A percentile compares a stretch with the other conserved stretches of the same genome.
Conservation (phyloP, 202 grass and related monocot species). For the Musa balbisiana region DNA sequence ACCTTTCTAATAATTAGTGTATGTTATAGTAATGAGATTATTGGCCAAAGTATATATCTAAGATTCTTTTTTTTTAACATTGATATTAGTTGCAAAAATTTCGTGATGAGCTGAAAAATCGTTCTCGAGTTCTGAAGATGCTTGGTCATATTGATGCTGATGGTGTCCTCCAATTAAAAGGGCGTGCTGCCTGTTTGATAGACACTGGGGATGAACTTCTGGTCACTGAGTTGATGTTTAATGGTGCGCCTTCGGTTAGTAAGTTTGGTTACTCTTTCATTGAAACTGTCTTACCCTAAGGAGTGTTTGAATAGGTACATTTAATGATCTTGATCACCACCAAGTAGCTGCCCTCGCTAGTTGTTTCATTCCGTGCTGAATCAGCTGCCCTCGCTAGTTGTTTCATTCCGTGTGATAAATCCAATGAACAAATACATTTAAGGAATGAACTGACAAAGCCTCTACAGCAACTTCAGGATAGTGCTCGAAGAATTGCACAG, state of each 20-base stretch:
- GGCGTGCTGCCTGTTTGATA: conserved; percentile 95
- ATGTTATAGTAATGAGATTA: not conserved
- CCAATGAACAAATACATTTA: conserved; percentile 89
- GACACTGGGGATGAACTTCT: conserved; percentile 96
- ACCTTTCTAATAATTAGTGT: not conserved
- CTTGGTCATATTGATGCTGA: conserved; percentile 92
- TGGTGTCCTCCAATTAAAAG: conserved; percentile 92
- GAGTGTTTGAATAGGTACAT: conserved; percentile 49
- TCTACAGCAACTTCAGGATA: conserved; percentile 89
- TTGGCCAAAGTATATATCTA: not conserved
- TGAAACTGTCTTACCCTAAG: not conserved
- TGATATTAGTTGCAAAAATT: conserved; percentile 82
- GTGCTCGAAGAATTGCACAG: conserved; percentile 97
- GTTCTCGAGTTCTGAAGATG: conserved; percentile 90
- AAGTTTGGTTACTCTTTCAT: conserved; percentile 9
- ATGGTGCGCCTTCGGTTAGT: conserved; percentile 31
- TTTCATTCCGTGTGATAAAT: conserved; percentile 96
- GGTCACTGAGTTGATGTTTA: conserved; percentile 99
- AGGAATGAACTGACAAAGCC: conserved; percentile 86
- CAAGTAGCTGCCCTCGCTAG: conserved; percentile 84
- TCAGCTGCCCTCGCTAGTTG: conserved; percentile 79
- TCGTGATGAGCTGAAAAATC: conserved; percentile 89
- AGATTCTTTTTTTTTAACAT: not conserved
- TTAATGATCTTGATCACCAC: conserved; percentile 99
- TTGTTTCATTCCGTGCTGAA: conserved; percentile 94